Evolutionary conservation across 331 rosid species (phyloP), one percentile per base, ranked within the genome.

Genomic region (Dryas integrifolia): DNA sequence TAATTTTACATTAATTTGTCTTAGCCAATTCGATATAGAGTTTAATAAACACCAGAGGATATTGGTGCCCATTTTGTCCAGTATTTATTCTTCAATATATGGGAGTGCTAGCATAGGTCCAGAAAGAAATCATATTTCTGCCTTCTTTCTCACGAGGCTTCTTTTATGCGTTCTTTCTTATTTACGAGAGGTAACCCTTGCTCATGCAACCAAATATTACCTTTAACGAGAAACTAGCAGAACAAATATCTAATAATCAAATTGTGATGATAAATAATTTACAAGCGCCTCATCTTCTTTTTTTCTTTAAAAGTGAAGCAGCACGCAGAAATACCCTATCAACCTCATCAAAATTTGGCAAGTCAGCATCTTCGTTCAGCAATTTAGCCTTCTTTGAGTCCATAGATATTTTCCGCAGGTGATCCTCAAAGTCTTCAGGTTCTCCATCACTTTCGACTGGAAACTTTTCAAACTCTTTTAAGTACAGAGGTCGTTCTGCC

Each of bases 251-350:
- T 74, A 26, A 41, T 55, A 35, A 65, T 50, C 41, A 47, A 49
- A 56, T 65, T 69, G 47, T 67, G 52, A 12, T 39, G 58, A 51
- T 38, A 13, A 58, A 53, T 53, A 75, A 40, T 39, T 56, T 62
- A 35, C 72, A 76, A 43, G 51, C 13, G 47, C 63, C 60, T 77
- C 67, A 91, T 72, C 82, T 74, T 80, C 78, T 85, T 57, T 44
- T 93, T 69, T 86, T 88, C 85, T 85, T 85, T 21, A 91, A 72
- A 72, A 85, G 88, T 57, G 92, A 89, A 69, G 96, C 88, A 48
- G 93, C 95, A 6, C 74, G 96, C 53, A 91, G 76, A 77, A 94
- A 87, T 74, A 94, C 79, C 76, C 56, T 74, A 84, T 91, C 98
- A 48, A 94, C 96, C 81, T 89, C 96, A 16, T 91, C 97, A 76